Evolutionary conservation across 768 basidiomycete genomes (phyloP), one percentile per base, ranked within the genome.

Genomic region (Kwoniella sp.): DNA sequence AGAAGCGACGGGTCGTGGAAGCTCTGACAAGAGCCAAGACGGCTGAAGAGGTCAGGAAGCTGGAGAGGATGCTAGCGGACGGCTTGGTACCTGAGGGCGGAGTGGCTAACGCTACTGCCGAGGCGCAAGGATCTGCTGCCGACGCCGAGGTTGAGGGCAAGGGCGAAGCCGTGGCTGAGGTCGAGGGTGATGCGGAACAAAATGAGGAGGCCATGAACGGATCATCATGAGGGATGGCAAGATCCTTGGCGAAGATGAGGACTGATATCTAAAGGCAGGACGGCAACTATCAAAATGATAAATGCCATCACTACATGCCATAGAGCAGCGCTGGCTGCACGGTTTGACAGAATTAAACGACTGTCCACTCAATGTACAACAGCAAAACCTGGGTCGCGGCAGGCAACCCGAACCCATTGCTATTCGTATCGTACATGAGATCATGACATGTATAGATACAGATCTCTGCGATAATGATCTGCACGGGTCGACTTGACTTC

Each of bases 41-140:
- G 28, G 65, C 75, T 12, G 81, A 79, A 17, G 79, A 82, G 58
- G 75, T 82, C 11, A 67, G 75, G 53, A 73, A 74, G 58, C 55
- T 81, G 59, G 79, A 82, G 65, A 73, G 76, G 65, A 80, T 80
- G 80, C 63, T 82, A 71, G 75, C 76, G 15, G 80, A 81, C 57
- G 81, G 81, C 26, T 26, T 76, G 38, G 68, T 81, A 30, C 81
- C 81, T 20, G 81, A 81, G 52, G 81, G 73, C 52, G 72, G 65
- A 17, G 62, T 66, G 22, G 58, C 61, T 28, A 63, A 64, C 26
- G 56, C 41, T 4, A 29, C 28, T 20, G 59, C n/a, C 2, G 58
- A 47, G 53, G 30, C 59, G 41, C 34, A 37, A 37, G 34, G 13
- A 37, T 13, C 34, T 13, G 34, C 34, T 37, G 34, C 13, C 17